Conservation (phyloP, 805 yeast species). For the Saccharomycopsis sp. region DNA sequence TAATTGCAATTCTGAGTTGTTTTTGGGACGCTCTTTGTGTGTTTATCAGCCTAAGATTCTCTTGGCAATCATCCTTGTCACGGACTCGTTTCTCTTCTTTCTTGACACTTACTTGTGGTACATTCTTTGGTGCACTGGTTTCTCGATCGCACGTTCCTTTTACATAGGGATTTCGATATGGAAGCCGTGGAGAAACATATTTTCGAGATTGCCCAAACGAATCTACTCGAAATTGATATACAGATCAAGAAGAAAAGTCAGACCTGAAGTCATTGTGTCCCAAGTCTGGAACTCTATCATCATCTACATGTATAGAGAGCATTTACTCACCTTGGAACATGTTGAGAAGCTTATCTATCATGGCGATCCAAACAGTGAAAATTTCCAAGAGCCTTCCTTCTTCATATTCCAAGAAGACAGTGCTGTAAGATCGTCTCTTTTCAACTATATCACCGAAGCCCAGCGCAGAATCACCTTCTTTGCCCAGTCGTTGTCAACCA, state of each 20-base stretch:
- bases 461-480: conserved; percentile 78
- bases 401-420: conserved; percentile 81
- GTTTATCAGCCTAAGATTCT: conserved; percentile 50
- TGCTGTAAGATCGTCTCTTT: conserved; percentile 48
- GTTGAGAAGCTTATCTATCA: conserved; percentile 60
- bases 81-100: conserved; percentile 65
- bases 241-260: conserved; percentile 33
- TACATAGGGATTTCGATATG: conserved; percentile 75
- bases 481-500: conserved; percentile 84
- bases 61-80: conserved; percentile 43
- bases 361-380: conserved; percentile 34
- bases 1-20: conserved; percentile 55
- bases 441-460: conserved; percentile 66
- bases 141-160: conserved; percentile 65
- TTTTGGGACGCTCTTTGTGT: conserved; percentile 50
- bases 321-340: conserved; percentile 65
- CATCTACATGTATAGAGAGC: conserved; percentile 77
- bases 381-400: conserved; percentile 64
- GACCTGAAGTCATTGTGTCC: conserved; percentile 52
- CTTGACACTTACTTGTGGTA: conserved; percentile 84
- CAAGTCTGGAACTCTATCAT: conserved; percentile 83
- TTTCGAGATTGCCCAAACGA: conserved; percentile 68
- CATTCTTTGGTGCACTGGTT: conserved; percentile 68
- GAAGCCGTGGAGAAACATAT: conserved; percentile 85
- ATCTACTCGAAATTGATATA: conserved; percentile 63